Conservation (phyloP, 2,329 filamentous ascomycete genomes). For the Cladophialophora bantiana region DNA sequence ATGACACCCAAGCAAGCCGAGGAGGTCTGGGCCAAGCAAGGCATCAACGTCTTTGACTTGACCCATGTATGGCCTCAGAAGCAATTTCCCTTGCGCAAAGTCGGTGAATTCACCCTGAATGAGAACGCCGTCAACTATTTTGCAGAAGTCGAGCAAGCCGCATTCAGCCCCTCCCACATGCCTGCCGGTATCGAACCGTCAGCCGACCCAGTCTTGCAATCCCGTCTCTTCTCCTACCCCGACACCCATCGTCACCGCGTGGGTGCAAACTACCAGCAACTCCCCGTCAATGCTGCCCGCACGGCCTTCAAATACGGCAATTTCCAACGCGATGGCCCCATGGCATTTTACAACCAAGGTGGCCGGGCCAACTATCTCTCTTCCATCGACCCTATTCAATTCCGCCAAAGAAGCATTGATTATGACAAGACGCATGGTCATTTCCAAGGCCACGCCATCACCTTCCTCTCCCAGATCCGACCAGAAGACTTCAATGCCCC, state of each 20-base stretch:
- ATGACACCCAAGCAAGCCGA: conserved; percentile 62
- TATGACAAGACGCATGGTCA: conserved; percentile 59
- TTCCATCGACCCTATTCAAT: conserved; percentile 60
- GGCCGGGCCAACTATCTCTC: conserved; percentile 64
- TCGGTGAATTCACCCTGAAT: conserved; percentile 61
- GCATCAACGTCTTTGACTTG: conserved; percentile 63
- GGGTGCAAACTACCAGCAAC: conserved; percentile 69
- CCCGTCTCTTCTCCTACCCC: conserved; percentile 73
- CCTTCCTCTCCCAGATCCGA: conserved; percentile 60
- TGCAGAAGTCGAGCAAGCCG: conserved; percentile 72
- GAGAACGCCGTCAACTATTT: conserved; percentile 68
- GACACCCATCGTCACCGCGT: conserved; percentile 71
- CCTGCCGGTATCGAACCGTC: conserved; percentile 73
- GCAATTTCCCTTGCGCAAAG: conserved; percentile 60
- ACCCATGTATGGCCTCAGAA: conserved; percentile 63
- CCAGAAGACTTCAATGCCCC: conserved; percentile 62
- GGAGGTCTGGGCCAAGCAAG: conserved; percentile 73
- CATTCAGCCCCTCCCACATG: conserved; percentile 72
- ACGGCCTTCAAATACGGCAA: conserved; percentile 61
- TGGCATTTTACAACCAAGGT: conserved; percentile 72
- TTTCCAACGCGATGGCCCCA: conserved; percentile 75
- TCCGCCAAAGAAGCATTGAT: conserved; percentile 55
- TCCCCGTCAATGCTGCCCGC: conserved; percentile 66
- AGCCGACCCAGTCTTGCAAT: conserved; percentile 73
- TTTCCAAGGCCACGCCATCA: conserved; percentile 58